Evolutionary conservation across 768 basidiomycete species (phyloP).

Genomic region (Suillus alpinus): DNA sequence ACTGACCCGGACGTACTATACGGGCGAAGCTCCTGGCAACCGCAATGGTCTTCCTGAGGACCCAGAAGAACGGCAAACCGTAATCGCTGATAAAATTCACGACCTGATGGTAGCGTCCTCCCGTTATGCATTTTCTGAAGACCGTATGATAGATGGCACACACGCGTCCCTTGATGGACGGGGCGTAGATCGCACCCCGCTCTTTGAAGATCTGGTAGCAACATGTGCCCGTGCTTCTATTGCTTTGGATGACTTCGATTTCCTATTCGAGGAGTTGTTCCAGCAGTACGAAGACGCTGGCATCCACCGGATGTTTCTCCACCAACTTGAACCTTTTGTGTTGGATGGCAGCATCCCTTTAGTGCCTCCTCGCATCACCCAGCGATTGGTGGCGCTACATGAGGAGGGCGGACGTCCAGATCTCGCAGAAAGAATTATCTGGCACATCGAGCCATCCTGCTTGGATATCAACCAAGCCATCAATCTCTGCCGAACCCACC

Average conservation of each 20-base stretch:
- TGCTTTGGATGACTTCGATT: constrained; percentile 75
- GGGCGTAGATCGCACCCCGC: constrained; percentile 86
- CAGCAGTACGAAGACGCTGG: constrained; percentile 83
- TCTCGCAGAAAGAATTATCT: constrained; percentile 84
- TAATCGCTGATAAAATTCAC: constrained; percentile 73
- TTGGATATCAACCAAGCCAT: constrained; percentile 95
- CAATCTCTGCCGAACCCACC: constrained; percentile 75
- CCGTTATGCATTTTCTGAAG: constrained; percentile 90
- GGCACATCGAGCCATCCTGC: constrained; percentile 90
- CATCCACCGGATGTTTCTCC: constrained; percentile 81
- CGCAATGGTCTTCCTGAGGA: constrained; percentile 81
- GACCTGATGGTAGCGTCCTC: constrained; percentile 87
- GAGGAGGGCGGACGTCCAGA: constrained; percentile 69
- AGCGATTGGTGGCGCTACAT: constrained; percentile 77
- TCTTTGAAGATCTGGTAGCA: constrained; percentile 86
- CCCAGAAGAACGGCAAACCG: constrained; percentile 47
- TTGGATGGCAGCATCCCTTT: constrained; percentile 67
- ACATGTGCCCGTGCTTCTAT: constrained; percentile 79
- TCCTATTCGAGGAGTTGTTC: constrained; percentile 91
- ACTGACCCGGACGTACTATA: constrained; percentile 77
- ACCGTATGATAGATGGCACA: constrained; percentile 88
- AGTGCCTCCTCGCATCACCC: constrained; percentile 86
- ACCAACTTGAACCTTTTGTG: constrained; percentile 78
- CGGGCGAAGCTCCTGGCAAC: constrained; percentile 79
- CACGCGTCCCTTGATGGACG: constrained; percentile 79